Percentiles rank a stretch among this genome's conserved stretches.
These are phyloP conservation scores for Kluyveromyces lactis DNA, from an alignment of 805 yeast genomes.

Conservation along the genomic window DNA sequence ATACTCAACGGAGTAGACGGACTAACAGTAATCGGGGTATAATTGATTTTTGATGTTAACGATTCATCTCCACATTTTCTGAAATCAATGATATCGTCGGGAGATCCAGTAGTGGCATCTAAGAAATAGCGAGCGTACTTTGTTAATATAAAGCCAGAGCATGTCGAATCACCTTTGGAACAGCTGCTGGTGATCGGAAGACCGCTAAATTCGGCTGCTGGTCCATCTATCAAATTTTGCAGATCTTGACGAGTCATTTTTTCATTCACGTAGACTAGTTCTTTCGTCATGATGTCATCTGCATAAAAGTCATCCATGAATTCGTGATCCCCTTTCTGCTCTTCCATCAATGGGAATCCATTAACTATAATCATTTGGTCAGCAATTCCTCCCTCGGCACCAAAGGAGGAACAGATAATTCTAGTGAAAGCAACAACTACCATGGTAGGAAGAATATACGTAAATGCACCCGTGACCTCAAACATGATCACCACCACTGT, in stretches of 20 bases:
- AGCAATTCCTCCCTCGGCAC: conserved; percentile 76
- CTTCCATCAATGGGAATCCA: conserved; percentile 74
- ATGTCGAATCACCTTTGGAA: conserved; percentile 31
- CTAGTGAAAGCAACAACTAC: conserved; percentile 87
- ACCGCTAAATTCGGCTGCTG: conserved; percentile 34
- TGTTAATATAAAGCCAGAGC: conserved; percentile 31
- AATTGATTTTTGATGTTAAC: conserved; percentile 30
- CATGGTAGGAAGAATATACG: conserved; percentile 92
- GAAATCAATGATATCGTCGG: conserved; percentile 1
- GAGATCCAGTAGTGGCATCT: background rate
- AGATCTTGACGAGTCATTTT: conserved; percentile 21
- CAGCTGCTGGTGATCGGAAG: conserved; percentile 44
- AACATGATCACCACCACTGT: conserved; percentile 94
- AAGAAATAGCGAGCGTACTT: background rate
- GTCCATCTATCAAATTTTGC: conserved; percentile 17
- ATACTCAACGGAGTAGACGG: conserved; percentile 48
- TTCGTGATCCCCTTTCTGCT: conserved; percentile 56
- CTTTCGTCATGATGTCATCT: conserved; percentile 54
- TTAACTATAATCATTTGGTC: conserved; percentile 88
- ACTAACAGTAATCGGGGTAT: conserved; percentile 55
- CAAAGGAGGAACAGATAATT: conserved; percentile 66
- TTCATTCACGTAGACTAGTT: conserved; percentile 19
- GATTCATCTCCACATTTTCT: background rate
- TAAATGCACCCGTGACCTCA: conserved; percentile 91
- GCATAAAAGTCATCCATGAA: conserved; percentile 40